phyloP scores from a whole-genome alignment of 2,329 filamentous ascomycete genomes.

The Chrysoporthe puriensis region DNA sequence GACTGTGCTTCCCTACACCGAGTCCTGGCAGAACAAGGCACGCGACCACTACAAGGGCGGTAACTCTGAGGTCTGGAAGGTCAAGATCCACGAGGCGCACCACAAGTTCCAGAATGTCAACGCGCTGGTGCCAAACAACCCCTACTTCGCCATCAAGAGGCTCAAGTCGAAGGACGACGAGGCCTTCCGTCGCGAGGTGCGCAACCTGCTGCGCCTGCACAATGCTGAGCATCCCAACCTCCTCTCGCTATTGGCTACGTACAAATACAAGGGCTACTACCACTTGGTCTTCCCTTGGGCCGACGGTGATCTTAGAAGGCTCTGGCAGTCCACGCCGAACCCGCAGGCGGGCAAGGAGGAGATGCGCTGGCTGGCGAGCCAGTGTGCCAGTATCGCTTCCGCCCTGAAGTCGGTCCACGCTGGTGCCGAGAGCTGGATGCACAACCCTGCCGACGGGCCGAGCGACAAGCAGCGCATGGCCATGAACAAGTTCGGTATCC shows the following conservation, averaged over 20 bases:
- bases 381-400: conserved; percentile 28
- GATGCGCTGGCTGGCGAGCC: conserved; percentile 28
- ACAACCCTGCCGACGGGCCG: conserved; percentile 17
- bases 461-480: conserved; percentile 24
- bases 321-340: conserved; percentile 28
- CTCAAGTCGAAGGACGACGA: conserved; percentile 29
- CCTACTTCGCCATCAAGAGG: conserved; percentile 29
- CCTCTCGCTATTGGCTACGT: conserved; percentile 27
- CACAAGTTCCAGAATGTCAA: conserved; percentile 28
- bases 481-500: conserved; percentile 29
- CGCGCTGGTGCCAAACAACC: conserved; percentile 23
- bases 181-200: conserved; percentile 28
- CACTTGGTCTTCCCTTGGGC: conserved; percentile 30
- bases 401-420: conserved; percentile 28
- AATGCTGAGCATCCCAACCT: conserved; percentile 29
- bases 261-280: conserved; percentile 29
- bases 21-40: conserved; percentile 26
- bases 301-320: conserved; percentile 27
- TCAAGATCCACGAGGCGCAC: conserved; percentile 29
- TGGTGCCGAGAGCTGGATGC: conserved; percentile 29
- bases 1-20: conserved; percentile 26
- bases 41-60: conserved; percentile 29
- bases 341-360: conserved; percentile 28
- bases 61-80: conserved; percentile 30
- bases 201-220: conserved; percentile 28